Conservation (phyloP, 192 early-diverging fungal genomes). For the Mortierella hygrophila region DNA sequence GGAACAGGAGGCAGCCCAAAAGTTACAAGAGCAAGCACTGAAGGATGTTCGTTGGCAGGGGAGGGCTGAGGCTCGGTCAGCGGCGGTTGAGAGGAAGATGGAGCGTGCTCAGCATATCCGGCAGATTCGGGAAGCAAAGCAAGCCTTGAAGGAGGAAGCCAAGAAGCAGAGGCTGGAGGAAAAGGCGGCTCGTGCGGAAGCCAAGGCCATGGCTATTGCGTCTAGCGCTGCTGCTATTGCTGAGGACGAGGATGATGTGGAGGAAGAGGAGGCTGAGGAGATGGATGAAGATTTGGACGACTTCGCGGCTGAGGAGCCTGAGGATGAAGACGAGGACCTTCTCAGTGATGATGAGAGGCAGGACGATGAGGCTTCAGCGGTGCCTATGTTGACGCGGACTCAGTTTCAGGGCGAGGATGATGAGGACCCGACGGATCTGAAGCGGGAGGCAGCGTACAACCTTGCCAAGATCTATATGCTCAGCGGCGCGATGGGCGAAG, state of each 20-base stretch:
- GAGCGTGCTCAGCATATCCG: conserved; percentile 18
- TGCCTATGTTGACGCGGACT: not conserved
- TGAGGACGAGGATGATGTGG: conserved; percentile 14
- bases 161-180: not conserved
- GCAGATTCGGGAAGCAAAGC: conserved; percentile 9
- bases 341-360: conserved; percentile 4
- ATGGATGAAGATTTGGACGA: not conserved
- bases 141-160: not conserved
- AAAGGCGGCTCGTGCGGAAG: not conserved
- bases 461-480: conserved; percentile 82
- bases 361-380: not conserved
- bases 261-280: conserved; percentile 8
- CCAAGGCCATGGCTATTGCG: not conserved
- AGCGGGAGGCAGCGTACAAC: conserved; percentile 93
- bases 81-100: conserved; percentile 2
- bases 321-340: conserved; percentile 6
- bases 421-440: conserved; percentile 70
- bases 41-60: not conserved
- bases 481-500: conserved; percentile 79
- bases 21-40: not conserved
- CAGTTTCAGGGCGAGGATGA: conserved; percentile 14
- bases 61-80: not conserved
- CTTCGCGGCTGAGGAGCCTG: not conserved
- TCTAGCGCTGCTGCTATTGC: not conserved
- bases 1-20: conserved; percentile 18